Percentiles rank a stretch among this genome's conserved stretches.
phyloP scores from a whole-genome alignment of 176 grass and related monocot species.

The Thinopyrum elongatum region DNA sequence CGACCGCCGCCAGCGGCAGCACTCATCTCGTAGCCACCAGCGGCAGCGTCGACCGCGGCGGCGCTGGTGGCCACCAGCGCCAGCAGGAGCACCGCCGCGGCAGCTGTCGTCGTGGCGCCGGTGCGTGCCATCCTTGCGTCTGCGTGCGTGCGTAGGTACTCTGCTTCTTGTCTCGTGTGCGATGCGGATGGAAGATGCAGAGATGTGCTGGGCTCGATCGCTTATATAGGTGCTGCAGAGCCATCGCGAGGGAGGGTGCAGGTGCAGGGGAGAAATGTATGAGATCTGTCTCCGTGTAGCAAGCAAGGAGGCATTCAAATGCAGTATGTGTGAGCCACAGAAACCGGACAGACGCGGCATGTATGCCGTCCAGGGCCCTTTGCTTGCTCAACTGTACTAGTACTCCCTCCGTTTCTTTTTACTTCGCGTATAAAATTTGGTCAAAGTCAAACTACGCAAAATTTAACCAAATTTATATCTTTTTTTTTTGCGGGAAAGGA shows the following conservation, averaged over 20 bases:
- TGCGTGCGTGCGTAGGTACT: not conserved
- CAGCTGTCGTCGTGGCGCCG: not conserved
- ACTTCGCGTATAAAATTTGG: too few species aligned
- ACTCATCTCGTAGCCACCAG: not conserved
- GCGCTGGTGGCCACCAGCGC: not conserved
- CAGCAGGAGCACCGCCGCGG: constrained; percentile 23
- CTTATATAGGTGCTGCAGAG: not conserved
- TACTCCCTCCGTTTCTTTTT: too few species aligned
- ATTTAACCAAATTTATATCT: too few species aligned
- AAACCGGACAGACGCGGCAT: too few species aligned
- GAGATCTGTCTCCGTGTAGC: not conserved
- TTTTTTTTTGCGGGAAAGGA: too few species aligned
- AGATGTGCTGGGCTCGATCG: not conserved
- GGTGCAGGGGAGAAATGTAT: not conserved
- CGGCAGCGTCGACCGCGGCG: not conserved
- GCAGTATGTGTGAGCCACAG: not conserved
- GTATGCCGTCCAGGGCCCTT: too few species aligned
- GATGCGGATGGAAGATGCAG: not conserved
- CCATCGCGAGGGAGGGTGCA: not conserved
- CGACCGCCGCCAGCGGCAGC: not conserved
- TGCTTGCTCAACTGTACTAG: too few species aligned
- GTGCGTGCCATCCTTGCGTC: not conserved
- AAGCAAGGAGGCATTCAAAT: not conserved
- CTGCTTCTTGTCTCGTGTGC: not conserved
- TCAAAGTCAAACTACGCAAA: too few species aligned